Conservation (phyloP, 1,139 yeast genomes). For the Yarrowia galli region DNA sequence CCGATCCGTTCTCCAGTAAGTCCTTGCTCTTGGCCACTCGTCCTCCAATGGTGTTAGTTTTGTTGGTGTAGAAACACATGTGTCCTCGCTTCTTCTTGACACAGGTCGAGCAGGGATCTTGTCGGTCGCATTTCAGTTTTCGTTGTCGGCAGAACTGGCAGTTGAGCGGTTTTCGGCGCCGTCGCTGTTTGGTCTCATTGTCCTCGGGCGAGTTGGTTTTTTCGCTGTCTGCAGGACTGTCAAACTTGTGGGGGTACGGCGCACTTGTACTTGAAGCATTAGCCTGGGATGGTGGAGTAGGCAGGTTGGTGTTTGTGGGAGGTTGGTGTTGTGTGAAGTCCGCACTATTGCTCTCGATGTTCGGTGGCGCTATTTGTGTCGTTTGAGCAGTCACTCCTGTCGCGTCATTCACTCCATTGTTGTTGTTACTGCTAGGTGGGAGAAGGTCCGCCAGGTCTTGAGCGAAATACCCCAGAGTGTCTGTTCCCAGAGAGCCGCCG, state of each 20-base stretch:
- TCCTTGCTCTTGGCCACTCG: constrained; percentile 34
- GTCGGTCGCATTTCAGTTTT: constrained; percentile 51
- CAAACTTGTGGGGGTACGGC: constrained; percentile 4
- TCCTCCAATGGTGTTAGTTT: constrained; percentile 26
- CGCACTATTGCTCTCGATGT: background rate
- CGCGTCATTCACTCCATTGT: background rate
- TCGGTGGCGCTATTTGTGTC: background rate
- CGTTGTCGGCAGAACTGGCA: constrained; percentile 50
- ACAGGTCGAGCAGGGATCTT: constrained; percentile 51
- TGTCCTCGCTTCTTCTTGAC: constrained; percentile 46
- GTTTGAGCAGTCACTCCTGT: background rate
- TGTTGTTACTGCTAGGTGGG: no score
- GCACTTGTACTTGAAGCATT: background rate
- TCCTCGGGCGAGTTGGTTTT: constrained; percentile 3
- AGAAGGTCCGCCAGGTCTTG: constrained; percentile 30
- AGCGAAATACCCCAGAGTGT: constrained; percentile 23
- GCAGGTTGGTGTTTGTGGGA: background rate
- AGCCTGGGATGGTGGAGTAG: background rate
- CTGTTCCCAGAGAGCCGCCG: constrained; percentile 3
- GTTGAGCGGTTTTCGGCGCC: constrained; percentile 47
- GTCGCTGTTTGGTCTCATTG: constrained; percentile 39
- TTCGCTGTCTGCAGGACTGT: background rate
- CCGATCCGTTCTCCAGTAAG: constrained; percentile 2
- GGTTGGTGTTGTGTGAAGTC: background rate
- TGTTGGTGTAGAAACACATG: constrained; percentile 45